Conservation (phyloP, 495 filamentous ascomycete genomes). For the Paragyromitra xinjiangensis region DNA sequence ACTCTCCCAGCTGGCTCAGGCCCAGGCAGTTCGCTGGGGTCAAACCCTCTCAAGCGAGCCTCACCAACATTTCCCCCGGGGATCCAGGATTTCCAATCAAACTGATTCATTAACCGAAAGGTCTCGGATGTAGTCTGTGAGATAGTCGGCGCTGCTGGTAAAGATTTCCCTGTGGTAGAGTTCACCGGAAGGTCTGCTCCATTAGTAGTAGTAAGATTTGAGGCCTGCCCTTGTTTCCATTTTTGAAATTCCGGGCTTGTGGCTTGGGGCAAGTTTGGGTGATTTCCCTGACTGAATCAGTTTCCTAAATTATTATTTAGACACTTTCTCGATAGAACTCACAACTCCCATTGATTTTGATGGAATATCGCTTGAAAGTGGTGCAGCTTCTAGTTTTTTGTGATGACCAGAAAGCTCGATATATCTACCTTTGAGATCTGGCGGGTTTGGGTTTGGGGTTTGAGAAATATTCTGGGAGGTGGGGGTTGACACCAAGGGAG, state of each 20-base stretch:
- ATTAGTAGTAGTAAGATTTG: not conserved
- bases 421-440: not conserved
- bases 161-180: not conserved
- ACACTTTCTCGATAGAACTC: too few relatives aligned
- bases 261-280: too few relatives aligned
- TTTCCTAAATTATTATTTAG: too few relatives aligned
- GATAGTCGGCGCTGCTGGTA: not conserved
- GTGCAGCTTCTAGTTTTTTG: not conserved
- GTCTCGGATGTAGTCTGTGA: conserved; percentile 5
- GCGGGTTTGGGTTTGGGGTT: conserved; percentile 2
- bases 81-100: not conserved
- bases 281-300: too few relatives aligned
- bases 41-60: not conserved
- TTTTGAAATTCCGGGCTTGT: not conserved
- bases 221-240: not conserved
- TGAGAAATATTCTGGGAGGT: not conserved
- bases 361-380: too few relatives aligned
- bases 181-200: too few relatives aligned
- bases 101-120: not conserved
- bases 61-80: not conserved
- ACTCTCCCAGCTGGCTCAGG: not conserved
- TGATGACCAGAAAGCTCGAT: not conserved
- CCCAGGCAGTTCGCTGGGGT: not conserved
- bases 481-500: not conserved
- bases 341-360: too few relatives aligned